Percentiles rank a stretch among this genome's conserved stretches.
These are phyloP conservation scores for Arachnopeziza araneosa DNA, from an alignment of 2,329 filamentous ascomycete genomes.

Conservation along the genomic window DNA sequence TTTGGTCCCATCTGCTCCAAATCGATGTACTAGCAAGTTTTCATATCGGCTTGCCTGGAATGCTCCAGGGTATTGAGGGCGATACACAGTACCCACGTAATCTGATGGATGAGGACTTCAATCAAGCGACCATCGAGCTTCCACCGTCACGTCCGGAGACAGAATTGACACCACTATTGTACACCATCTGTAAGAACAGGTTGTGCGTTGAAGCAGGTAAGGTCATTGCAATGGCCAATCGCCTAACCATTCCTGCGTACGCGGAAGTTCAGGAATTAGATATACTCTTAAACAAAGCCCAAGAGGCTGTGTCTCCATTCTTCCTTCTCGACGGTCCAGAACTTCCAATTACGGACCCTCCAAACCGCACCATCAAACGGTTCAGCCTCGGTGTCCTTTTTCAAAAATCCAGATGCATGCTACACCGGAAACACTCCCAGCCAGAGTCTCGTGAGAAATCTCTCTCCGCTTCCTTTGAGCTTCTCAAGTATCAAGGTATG, in stretches of 20 bases:
- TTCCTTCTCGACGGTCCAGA: conserved; percentile 44
- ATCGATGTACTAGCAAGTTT: conserved; percentile 61
- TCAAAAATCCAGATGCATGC: conserved; percentile 49
- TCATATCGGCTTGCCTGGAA: conserved; percentile 61
- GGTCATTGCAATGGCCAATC: conserved; percentile 46
- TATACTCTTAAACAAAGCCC: conserved; percentile 39
- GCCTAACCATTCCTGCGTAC: conserved; percentile 43
- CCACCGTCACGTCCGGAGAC: conserved; percentile 50
- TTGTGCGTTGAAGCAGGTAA: conserved; percentile 44
- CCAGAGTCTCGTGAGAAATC: conserved; percentile 47
- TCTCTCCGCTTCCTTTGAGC: conserved; percentile 42
- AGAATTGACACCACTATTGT: conserved; percentile 55
- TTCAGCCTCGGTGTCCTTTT: conserved; percentile 48
- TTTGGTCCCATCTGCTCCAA: conserved; percentile 50
- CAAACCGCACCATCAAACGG: conserved; percentile 44
- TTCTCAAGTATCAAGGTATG: conserved; percentile 43
- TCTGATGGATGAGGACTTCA: conserved; percentile 60
- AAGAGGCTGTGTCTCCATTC: conserved; percentile 40
- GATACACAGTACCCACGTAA: conserved; percentile 59
- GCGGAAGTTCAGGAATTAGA: conserved; percentile 46
- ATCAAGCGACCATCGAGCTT: conserved; percentile 46
- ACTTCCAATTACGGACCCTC: conserved; percentile 43
- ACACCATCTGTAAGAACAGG: conserved; percentile 46
- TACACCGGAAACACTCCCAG: conserved; percentile 42
- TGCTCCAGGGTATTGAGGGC: conserved; percentile 57